Conservation (phyloP, 1,139 yeast genomes). For the Sugiyamaella pinicola region DNA sequence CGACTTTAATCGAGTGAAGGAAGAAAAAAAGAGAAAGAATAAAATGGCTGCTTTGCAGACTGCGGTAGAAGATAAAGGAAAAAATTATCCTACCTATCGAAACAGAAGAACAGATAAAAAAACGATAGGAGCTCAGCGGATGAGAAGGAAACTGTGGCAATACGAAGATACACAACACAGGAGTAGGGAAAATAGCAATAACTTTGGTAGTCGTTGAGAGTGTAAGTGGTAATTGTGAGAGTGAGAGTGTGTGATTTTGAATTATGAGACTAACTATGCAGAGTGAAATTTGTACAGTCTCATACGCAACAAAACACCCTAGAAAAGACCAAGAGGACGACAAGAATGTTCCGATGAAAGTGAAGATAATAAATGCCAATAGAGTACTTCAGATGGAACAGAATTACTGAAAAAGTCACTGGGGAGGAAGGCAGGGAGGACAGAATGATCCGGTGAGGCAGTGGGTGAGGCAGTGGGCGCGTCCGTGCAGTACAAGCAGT, state of each 20-base stretch:
- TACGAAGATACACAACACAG: too few relatives aligned
- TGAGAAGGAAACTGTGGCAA: too few relatives aligned
- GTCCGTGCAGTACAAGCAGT: not conserved
- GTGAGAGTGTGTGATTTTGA: not conserved
- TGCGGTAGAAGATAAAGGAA: not conserved
- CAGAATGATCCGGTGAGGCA: not conserved
- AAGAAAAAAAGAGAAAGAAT: not conserved
- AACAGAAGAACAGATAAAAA: not conserved
- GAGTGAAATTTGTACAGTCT: too few relatives aligned
- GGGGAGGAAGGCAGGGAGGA: not conserved
- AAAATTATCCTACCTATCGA: not conserved
- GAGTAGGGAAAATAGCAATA: too few relatives aligned
- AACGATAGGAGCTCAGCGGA: too few relatives aligned
- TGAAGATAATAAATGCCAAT: not conserved
- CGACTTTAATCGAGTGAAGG: not conserved
- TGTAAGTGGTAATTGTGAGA: too few relatives aligned
- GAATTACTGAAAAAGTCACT: not conserved
- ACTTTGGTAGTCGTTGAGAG: not conserved
- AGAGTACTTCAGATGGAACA: not conserved
- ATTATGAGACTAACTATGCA: not conserved
- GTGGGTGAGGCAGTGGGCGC: conserved; percentile 1
- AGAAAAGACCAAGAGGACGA: not conserved
- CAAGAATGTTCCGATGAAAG: too few relatives aligned
- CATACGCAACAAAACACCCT: not conserved
- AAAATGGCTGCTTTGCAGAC: not conserved